Conservation (phyloP, 169 alveolate species). For the Plasmodium gaboni region DNA sequence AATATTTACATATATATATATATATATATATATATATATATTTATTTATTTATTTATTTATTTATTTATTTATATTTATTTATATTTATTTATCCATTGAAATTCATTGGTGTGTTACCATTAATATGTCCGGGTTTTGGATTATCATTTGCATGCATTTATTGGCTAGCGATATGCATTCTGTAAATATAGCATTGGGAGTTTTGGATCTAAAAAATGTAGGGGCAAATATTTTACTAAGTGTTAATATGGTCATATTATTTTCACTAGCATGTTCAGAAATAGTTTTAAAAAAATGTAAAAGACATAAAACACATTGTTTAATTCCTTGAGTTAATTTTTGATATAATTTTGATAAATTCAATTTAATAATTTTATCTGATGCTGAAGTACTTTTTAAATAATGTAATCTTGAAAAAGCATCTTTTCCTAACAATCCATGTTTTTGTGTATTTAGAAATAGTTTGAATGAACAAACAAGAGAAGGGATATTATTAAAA, state of each 20-base stretch:
- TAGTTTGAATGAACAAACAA: constrained; percentile 81
- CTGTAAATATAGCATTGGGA: constrained; percentile 37
- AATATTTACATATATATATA: not conserved
- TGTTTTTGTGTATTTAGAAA: constrained; percentile 82
- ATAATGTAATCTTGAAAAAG: constrained; percentile 47
- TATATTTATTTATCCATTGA: too few species aligned
- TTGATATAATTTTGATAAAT: constrained; percentile 37
- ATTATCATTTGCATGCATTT: constrained; percentile 53
- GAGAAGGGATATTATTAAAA: constrained; percentile 75
- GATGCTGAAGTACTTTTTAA: constrained; percentile 66
- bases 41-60: too few species aligned
- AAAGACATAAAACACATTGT: constrained; percentile 40
- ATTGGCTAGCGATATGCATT: constrained; percentile 55
- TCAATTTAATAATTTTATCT: constrained; percentile 33
- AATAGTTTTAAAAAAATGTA: constrained; percentile 51
- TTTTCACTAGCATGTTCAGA: constrained; percentile 56
- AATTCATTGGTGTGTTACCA: not conserved
- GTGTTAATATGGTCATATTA: constrained; percentile 52
- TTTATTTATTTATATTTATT: too few species aligned
- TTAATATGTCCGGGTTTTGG: constrained; percentile 44
- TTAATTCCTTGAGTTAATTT: constrained; percentile 43
- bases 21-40: too few species aligned
- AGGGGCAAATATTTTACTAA: constrained; percentile 45
- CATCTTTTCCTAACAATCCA: constrained; percentile 80
- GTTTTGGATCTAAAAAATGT: constrained; percentile 42